Evolutionary conservation across 2,329 filamentous ascomycete genomes (phyloP), one percentile per base, ranked within the genome.

Genomic region (Aspergillus thermomutatus): DNA sequence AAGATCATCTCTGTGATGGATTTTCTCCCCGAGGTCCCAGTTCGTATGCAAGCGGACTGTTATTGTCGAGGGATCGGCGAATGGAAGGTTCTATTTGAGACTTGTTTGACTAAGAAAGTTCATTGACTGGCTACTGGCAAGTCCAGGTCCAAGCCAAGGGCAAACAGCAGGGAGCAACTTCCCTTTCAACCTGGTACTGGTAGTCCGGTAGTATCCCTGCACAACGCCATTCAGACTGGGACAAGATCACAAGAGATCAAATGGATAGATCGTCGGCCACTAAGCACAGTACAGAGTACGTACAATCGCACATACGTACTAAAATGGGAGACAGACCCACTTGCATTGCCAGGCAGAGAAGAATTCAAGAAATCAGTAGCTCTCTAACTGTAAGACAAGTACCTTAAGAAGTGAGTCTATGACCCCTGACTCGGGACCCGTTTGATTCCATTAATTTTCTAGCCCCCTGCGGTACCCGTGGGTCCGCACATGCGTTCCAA

Each of bases 351-450:
- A 6, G 6, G 17, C 31, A 37, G 11, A 14, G 28, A 11, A 31
- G 28, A 8, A 43, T 21, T 5, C 21, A 19, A 23, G n/a, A 45
- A 45, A n/a, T n/a, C n/a, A n/a, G n/a, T n/a, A n/a, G n/a, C n/a
- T n/a, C n/a, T n/a, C n/a, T n/a, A n/a, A n/a, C n/a, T n/a, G n/a
- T n/a, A n/a, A n/a, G n/a, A n/a, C n/a, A n/a, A n/a, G n/a, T n/a
- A n/a, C n/a, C n/a, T n/a, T n/a, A n/a, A n/a, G n/a, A n/a, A n/a
- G n/a, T n/a, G n/a, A n/a, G n/a, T n/a, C n/a, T n/a, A n/a, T n/a
- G 53, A 58, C 63, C 62, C 63, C 63, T 63, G 62, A 60, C 60
- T 58, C 64, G 63, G 57, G 61, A 55, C 57, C 61, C 61, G 55
- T 59, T 55, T 60, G 58, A n/a, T 59, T 62, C 57, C 55, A 57